phyloP scores from a whole-genome alignment of 78 protist species.

The Guillardia theta region DNA sequence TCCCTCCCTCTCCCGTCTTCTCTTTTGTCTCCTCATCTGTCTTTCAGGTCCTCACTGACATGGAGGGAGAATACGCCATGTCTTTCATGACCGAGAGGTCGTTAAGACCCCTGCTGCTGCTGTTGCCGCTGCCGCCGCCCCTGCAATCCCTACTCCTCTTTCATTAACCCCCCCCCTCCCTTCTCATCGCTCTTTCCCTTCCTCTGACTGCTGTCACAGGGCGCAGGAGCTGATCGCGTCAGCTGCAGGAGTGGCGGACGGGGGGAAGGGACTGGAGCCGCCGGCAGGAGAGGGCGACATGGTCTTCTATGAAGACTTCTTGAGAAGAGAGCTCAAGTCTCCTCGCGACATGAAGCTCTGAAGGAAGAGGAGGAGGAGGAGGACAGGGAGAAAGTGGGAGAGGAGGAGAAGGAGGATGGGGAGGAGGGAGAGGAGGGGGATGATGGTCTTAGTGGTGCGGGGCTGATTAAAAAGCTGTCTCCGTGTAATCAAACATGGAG shows the following conservation, averaged over 20 bases:
- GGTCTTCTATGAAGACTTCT: background rate
- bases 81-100: background rate
- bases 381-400: too few relatives aligned
- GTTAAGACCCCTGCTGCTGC: background rate
- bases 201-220: background rate
- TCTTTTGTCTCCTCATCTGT: background rate
- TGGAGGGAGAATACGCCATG: background rate
- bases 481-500: too few relatives aligned
- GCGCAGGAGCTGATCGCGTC: background rate
- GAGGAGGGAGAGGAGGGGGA: too few relatives aligned
- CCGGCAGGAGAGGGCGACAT: background rate
- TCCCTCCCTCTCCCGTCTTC: background rate
- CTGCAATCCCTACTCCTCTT: background rate
- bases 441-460: too few relatives aligned
- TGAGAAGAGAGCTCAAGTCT: constrained; percentile 4
- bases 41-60: background rate
- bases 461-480: too few relatives aligned
- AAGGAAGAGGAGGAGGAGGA: too few relatives aligned
- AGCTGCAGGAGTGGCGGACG: background rate
- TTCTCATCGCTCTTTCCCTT: background rate
- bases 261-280: background rate
- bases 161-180: background rate
- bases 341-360: constrained; percentile 15
- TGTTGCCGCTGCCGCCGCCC: background rate
- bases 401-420: too few relatives aligned